phyloP scores from a whole-genome alignment of 2,329 filamentous ascomycete species.

The Penicillium olsonii region DNA sequence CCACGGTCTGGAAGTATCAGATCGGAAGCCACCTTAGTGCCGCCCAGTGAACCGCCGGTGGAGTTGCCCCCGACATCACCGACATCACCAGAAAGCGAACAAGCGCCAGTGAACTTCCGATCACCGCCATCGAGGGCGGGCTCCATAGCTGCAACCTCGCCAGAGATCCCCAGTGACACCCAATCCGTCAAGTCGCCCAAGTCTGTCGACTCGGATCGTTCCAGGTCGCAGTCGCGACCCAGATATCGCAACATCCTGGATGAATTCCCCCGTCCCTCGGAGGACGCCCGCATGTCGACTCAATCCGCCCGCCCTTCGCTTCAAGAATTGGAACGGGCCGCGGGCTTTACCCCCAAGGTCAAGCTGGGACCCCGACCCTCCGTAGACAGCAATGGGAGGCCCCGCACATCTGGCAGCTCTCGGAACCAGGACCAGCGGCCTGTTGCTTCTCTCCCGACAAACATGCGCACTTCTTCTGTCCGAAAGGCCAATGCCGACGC shows the following conservation, averaged over 20 bases:
- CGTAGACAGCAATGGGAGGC: slow-evolving; percentile 60
- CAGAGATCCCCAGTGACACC: slow-evolving; percentile 18
- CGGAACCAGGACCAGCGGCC: slow-evolving; percentile 61
- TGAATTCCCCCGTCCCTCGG: slow-evolving; percentile 37
- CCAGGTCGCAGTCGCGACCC: slow-evolving; percentile 28
- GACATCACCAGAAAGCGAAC: slow-evolving; percentile 16
- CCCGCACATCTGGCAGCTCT: slow-evolving; percentile 57
- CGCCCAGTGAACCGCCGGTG: slow-evolving; percentile 13
- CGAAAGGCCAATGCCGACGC: slow-evolving; percentile 52
- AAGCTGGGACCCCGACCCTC: slow-evolving; percentile 87
- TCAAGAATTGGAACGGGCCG: slow-evolving; percentile 45
- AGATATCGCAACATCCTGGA: slow-evolving; percentile 33
- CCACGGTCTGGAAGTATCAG: slow-evolving; percentile 33
- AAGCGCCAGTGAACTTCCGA: slow-evolving; percentile 15
- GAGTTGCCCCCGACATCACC: slow-evolving; percentile 11
- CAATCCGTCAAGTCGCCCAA: slow-evolving; percentile 18
- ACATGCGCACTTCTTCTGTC: slow-evolving; percentile 66
- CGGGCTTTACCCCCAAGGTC: slow-evolving; percentile 62
- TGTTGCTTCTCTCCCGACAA: slow-evolving; percentile 75
- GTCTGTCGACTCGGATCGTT: slow-evolving; percentile 18
- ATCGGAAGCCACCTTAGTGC: slow-evolving; percentile 39
- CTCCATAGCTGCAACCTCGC: slow-evolving; percentile 21
- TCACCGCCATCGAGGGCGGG: slow-evolving; percentile 21
- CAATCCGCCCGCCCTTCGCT: slow-evolving; percentile 48
- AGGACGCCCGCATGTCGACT: slow-evolving; percentile 40